phyloP scores from a whole-genome alignment of 2,329 filamentous ascomycete genomes.

The Teratosphaeria epicoccoides region DNA sequence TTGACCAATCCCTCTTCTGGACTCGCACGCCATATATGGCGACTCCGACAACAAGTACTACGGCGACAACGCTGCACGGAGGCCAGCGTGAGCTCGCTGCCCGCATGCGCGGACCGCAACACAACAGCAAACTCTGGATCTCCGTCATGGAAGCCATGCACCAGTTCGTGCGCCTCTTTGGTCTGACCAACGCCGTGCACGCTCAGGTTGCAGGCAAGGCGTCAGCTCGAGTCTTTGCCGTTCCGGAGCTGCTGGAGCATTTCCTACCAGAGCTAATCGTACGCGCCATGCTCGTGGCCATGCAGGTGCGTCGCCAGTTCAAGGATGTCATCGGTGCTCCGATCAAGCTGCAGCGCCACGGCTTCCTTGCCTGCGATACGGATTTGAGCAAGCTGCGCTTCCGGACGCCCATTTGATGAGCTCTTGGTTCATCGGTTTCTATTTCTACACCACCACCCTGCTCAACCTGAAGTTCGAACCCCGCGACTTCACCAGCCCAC shows the following conservation, averaged over 20 bases:
- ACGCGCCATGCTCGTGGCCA: not conserved
- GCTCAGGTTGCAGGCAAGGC: not conserved
- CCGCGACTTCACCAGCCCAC: too few relatives aligned
- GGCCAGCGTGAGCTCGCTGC: constrained; percentile 11
- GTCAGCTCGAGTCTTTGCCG: not conserved
- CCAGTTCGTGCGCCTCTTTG: not conserved
- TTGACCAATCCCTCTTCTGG: too few relatives aligned
- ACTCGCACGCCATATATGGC: too few relatives aligned
- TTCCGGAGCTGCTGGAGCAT: constrained; percentile 6
- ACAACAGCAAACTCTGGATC: not conserved
- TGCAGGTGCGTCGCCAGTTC: not conserved
- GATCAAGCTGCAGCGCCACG: not conserved
- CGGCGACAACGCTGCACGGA: not conserved
- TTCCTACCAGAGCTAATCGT: constrained; percentile 1
- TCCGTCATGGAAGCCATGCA: constrained; percentile 21
- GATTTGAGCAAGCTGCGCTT: not conserved
- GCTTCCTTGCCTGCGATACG: not conserved
- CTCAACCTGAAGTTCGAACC: too few relatives aligned
- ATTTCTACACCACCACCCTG: too few relatives aligned
- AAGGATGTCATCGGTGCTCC: not conserved
- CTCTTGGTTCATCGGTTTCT: too few relatives aligned
- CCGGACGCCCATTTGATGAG: too few relatives aligned
- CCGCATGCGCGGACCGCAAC: not conserved
- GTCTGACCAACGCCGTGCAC: not conserved
- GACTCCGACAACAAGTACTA: too few relatives aligned